These are phyloP conservation scores for Theobroma cacao DNA, from an alignment of 345 rosid species.

Conservation along the genomic window DNA sequence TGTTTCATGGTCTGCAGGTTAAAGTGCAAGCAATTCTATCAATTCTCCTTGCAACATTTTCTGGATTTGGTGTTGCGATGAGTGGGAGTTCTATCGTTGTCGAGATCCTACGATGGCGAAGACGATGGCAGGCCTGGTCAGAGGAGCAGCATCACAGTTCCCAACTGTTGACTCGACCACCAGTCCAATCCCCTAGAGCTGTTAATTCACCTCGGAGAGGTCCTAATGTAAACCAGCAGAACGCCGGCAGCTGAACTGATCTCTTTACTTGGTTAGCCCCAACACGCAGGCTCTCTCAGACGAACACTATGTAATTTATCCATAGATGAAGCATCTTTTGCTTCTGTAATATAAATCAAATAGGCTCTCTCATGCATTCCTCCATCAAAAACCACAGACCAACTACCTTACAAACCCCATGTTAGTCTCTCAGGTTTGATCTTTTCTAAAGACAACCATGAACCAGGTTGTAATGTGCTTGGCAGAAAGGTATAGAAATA, in stretches of 20 bases:
- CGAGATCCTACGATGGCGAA: constrained; percentile 76
- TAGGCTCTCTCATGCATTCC: constrained; percentile 6
- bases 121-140: constrained; percentile 42
- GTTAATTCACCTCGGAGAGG: constrained; percentile 15
- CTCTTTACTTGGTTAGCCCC: neutral
- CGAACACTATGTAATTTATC: neutral
- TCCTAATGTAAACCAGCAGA: constrained; percentile 10
- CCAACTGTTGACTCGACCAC: constrained; percentile 27
- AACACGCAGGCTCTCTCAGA: neutral
- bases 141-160: constrained; percentile 24
- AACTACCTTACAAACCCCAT: neutral
- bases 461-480: constrained; percentile 7
- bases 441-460: neutral
- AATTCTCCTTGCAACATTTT: constrained; percentile 70
- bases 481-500: neutral
- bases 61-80: constrained; percentile 84
- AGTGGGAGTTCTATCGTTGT: constrained; percentile 75
- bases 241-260: constrained; percentile 17
- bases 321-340: neutral
- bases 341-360: constrained; percentile 7
- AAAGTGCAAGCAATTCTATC: constrained; percentile 68
- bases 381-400: neutral
- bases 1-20: constrained; percentile 39
- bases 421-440: neutral
- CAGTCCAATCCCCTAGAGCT: constrained; percentile 32